These are phyloP conservation scores for Hypoxylon sp. DNA, from an alignment of 2,329 filamentous ascomycete genomes.

Conservation along the genomic window DNA sequence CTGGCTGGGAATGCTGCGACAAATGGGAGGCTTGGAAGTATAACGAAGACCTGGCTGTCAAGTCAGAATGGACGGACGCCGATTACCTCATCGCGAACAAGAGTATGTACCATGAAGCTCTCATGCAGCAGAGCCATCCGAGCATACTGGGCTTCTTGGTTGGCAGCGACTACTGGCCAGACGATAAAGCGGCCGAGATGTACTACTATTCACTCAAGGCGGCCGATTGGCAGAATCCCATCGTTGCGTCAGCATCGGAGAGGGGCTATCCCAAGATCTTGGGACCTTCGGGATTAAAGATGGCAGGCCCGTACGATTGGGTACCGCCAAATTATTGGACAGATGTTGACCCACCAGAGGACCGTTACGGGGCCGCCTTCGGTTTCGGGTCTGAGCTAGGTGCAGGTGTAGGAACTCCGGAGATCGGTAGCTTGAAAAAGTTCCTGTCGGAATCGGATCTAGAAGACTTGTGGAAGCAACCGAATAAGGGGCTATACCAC, in stretches of 20 bases:
- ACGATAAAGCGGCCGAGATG: conserved; percentile 62
- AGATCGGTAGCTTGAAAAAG: conserved; percentile 59
- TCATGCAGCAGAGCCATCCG: conserved; percentile 67
- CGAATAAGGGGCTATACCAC: conserved; percentile 64
- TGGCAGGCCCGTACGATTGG: conserved; percentile 74
- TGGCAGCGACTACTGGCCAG: conserved; percentile 71
- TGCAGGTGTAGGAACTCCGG: conserved; percentile 69
- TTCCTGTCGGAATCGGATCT: conserved; percentile 63
- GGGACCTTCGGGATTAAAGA: conserved; percentile 68
- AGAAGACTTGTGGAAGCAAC: conserved; percentile 63
- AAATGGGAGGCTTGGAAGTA: conserved; percentile 73
- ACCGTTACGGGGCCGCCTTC: conserved; percentile 63
- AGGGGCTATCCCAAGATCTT: conserved; percentile 61
- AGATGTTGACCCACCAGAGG: conserved; percentile 49
- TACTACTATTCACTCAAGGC: conserved; percentile 60
- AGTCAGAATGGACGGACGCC: conserved; percentile 56
- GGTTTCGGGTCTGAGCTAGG: conserved; percentile 71
- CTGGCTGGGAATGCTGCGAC: conserved; percentile 73
- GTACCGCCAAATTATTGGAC: conserved; percentile 73
- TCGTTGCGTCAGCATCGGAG: conserved; percentile 66
- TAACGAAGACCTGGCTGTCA: conserved; percentile 59
- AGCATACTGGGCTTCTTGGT: conserved; percentile 66
- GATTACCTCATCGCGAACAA: conserved; percentile 65
- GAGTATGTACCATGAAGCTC: conserved; percentile 67
- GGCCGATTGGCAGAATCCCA: conserved; percentile 64